phyloP scores from a whole-genome alignment of 2,329 filamentous ascomycete genomes.

The Dothistroma pini region DNA sequence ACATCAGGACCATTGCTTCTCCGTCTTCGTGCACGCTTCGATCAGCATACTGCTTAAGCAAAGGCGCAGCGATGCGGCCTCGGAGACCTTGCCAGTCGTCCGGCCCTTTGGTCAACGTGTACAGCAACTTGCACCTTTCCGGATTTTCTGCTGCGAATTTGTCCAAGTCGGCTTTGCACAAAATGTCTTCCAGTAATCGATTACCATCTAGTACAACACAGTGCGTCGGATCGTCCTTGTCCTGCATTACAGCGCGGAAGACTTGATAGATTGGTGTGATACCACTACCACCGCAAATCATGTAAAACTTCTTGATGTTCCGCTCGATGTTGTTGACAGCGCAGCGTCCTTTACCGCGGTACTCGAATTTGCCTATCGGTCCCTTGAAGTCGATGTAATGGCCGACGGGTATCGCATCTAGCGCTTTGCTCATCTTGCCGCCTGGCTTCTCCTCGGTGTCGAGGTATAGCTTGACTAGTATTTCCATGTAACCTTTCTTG shows the following conservation, averaged over 20 bases:
- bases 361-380: slow-evolving; percentile 81
- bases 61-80: slow-evolving; percentile 62
- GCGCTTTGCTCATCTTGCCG: slow-evolving; percentile 76
- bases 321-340: slow-evolving; percentile 54
- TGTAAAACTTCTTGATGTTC: slow-evolving; percentile 65
- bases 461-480: slow-evolving; percentile 81
- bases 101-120: slow-evolving; percentile 64
- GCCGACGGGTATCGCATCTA: slow-evolving; percentile 69
- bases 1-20: slow-evolving; percentile 65
- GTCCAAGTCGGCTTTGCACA: slow-evolving; percentile 72
- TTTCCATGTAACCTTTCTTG: slow-evolving; percentile 62
- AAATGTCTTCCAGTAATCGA: slow-evolving; percentile 71
- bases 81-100: slow-evolving; percentile 64
- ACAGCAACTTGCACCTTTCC: slow-evolving; percentile 60
- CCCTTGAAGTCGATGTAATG: slow-evolving; percentile 81
- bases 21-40: slow-evolving; percentile 37
- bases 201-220: slow-evolving; percentile 80
- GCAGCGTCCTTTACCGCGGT: slow-evolving; percentile 64
- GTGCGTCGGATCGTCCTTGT: slow-evolving; percentile 59
- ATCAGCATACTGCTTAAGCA: slow-evolving; percentile 58
- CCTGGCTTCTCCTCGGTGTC: slow-evolving; percentile 54
- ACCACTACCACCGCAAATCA: slow-evolving; percentile 86
- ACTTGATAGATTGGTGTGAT: slow-evolving; percentile 92
- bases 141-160: slow-evolving; percentile 51
- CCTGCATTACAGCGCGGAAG: slow-evolving; percentile 66